These are phyloP conservation scores for Rhizopus arrhizus DNA, from an alignment of 371 early-diverging fungal species.

Conservation along the genomic window DNA sequence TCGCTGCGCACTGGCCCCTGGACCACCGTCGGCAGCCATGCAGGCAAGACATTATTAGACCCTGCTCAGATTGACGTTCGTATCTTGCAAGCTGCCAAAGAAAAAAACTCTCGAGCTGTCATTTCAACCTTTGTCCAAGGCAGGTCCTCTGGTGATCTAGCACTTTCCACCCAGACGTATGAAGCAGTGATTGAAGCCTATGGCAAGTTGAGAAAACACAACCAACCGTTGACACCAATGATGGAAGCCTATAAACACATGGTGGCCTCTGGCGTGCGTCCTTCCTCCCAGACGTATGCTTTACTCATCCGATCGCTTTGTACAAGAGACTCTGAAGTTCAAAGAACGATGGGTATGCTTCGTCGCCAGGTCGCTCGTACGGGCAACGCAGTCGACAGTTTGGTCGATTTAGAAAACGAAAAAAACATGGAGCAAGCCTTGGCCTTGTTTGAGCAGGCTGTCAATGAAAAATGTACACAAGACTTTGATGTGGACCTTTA, in stretches of 20 bases:
- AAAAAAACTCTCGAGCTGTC: constrained; percentile 28
- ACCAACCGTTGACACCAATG: constrained; percentile 39
- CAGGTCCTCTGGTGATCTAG: constrained; percentile 22
- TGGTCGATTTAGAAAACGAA: constrained; percentile 39
- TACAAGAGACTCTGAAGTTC: constrained; percentile 47
- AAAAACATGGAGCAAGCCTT: constrained; percentile 48
- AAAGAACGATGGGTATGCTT: constrained; percentile 33
- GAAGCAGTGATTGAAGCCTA: constrained; percentile 54
- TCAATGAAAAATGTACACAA: constrained; percentile 34
- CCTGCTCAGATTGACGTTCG: constrained; percentile 31
- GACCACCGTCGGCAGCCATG: not conserved
- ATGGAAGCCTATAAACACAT: constrained; percentile 50
- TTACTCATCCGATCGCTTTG: constrained; percentile 45
- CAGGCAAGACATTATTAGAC: constrained; percentile 13
- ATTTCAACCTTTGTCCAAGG: constrained; percentile 39
- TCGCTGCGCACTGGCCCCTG: not conserved
- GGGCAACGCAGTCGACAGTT: constrained; percentile 22
- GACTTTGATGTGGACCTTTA: constrained; percentile 50
- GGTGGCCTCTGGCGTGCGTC: constrained; percentile 41
- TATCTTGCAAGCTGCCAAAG: constrained; percentile 35
- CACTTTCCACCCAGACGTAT: constrained; percentile 45
- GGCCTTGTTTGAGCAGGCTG: constrained; percentile 48
- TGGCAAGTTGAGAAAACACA: constrained; percentile 32
- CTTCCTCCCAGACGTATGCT: constrained; percentile 49
- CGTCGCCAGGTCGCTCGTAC: constrained; percentile 34